Conservation (phyloP, 2,329 filamentous ascomycete species). For the Hypoxylon sp. region DNA sequence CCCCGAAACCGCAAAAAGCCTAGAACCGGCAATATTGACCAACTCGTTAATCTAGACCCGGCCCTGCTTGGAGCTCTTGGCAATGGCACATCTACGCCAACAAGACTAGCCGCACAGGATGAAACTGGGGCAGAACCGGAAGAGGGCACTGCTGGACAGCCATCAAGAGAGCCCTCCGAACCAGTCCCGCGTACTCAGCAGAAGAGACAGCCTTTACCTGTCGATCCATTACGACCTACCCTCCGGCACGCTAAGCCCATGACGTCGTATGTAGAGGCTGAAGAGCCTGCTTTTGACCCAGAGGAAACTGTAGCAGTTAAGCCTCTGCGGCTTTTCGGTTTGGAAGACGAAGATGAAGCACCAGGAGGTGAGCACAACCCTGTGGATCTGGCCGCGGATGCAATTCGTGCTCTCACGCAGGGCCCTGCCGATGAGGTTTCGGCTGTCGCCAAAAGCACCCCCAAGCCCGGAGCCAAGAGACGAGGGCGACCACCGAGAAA, state of each 20-base stretch:
- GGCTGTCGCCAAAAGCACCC: slow-evolving; percentile 30
- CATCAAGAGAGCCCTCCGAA: slow-evolving; percentile 33
- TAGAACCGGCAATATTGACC: slow-evolving; percentile 52
- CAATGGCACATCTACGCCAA: slow-evolving; percentile 44
- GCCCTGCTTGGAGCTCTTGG: slow-evolving; percentile 58
- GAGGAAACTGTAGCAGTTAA: slow-evolving; percentile 52
- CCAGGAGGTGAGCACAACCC: slow-evolving; percentile 44
- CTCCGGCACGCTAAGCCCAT: slow-evolving; percentile 66
- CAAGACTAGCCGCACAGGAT: slow-evolving; percentile 24
- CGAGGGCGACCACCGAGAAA: slow-evolving; percentile 48
- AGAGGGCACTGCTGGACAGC: slow-evolving; percentile 26
- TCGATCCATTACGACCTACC: slow-evolving; percentile 60
- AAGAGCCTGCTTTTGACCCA: slow-evolving; percentile 60
- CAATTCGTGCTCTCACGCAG: slow-evolving; percentile 50
- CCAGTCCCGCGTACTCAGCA: slow-evolving; percentile 33
- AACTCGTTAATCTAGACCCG: slow-evolving; percentile 63
- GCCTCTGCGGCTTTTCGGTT: slow-evolving; percentile 28
- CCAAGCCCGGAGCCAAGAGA: slow-evolving; percentile 44
- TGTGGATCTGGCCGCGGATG: slow-evolving; percentile 57
- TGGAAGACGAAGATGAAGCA: slow-evolving; percentile 26
- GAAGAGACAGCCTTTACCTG: slow-evolving; percentile 46
- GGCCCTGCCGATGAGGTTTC: slow-evolving; percentile 26
- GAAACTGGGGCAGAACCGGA: slow-evolving; percentile 34
- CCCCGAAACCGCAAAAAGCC: slow-evolving; percentile 59
- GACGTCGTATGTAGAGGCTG: slow-evolving; percentile 63